phyloP scores from a whole-genome alignment of 2,329 filamentous ascomycete genomes.

The Colletotrichum melonis region DNA sequence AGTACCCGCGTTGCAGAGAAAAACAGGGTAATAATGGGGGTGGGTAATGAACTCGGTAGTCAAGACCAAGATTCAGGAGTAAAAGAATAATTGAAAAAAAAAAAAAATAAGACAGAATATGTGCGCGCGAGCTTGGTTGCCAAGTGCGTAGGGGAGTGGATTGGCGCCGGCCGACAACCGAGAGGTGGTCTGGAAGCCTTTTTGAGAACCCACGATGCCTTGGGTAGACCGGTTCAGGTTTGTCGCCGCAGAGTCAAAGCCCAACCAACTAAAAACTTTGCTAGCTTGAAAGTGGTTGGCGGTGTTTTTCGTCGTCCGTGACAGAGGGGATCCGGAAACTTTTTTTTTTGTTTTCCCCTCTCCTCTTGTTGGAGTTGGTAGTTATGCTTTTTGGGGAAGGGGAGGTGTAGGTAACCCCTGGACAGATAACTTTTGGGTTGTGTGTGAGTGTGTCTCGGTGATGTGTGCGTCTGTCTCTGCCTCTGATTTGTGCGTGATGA shows the following conservation, averaged over 20 bases:
- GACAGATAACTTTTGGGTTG: not conserved
- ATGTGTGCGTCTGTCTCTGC: not conserved
- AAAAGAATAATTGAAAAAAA: not conserved
- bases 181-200: slow-evolving; percentile 27
- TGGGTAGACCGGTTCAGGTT: slow-evolving; percentile 31
- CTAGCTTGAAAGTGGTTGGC: not conserved
- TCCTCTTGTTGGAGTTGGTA: not conserved
- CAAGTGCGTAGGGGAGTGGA: not conserved
- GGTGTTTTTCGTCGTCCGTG: slow-evolving; percentile 11
- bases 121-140: slow-evolving; percentile 2
- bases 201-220: slow-evolving; percentile 22
- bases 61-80: slow-evolving; percentile 20
- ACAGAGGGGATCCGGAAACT: not conserved
- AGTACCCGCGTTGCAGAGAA: slow-evolving; percentile 9
- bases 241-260: slow-evolving; percentile 27
- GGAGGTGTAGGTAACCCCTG: not conserved
- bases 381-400: not conserved
- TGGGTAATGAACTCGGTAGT: slow-evolving; percentile 9
- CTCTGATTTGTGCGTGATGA: slow-evolving; percentile 4
- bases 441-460: not conserved
- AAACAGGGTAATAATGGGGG: not conserved
- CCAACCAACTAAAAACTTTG: slow-evolving; percentile 14
- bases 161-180: slow-evolving; percentile 21
- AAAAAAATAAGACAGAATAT: not conserved
- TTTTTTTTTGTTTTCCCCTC: not conserved